Base-by-base conservation (phyloP, 2,329 filamentous ascomycete species). In the Apiospora saccharicola region DNA sequence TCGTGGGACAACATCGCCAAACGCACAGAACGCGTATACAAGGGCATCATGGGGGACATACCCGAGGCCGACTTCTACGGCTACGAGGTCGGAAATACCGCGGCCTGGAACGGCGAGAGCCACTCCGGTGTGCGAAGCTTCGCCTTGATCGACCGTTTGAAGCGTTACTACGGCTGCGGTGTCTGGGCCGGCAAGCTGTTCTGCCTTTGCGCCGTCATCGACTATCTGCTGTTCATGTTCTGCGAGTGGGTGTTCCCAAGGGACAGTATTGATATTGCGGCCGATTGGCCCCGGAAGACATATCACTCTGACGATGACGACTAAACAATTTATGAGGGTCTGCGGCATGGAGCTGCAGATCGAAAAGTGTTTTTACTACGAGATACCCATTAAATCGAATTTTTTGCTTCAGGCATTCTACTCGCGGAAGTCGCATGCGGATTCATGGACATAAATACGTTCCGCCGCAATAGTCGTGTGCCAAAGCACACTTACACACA, bases 151-250 rank as follows among this genome's bases (percentile, higher is more conserved):
- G 96, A 99, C 80, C 90, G 96, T 26, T 84, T 99, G 26, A 99
- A 99, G 84, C 87, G 96, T 73, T 99, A 99, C 82, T 99, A 98
- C 79, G 96, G 96, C 12, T 99, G 97, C 80, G 96, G 96, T 46
- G 96, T 98, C 69, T 99, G 96, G 96, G 96, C 96, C 0, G 96
- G 96, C 47, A 99, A 99, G 83, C 86, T 99, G 12, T 99, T 99
- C 79, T 98, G 96, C 78, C 86, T 99, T 1, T 98, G 96, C 75
- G 95, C 95, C 14, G 91, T 98, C 72, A 92, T 99, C 70, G 96
- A 99, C 82, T 99, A 98, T 78, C 84, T 99, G 68, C 88, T 99
- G 70, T 98, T 95, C 78, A 87, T 98, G 68, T 90, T 97, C 68
- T 86, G 98, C 70, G 96, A 99, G 82, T 90, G 97, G 82, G 93